Evolutionary conservation across 116 monocot genomes (phyloP), one percentile per base, ranked within the genome.

Genomic region (Iris pallida): DNA sequence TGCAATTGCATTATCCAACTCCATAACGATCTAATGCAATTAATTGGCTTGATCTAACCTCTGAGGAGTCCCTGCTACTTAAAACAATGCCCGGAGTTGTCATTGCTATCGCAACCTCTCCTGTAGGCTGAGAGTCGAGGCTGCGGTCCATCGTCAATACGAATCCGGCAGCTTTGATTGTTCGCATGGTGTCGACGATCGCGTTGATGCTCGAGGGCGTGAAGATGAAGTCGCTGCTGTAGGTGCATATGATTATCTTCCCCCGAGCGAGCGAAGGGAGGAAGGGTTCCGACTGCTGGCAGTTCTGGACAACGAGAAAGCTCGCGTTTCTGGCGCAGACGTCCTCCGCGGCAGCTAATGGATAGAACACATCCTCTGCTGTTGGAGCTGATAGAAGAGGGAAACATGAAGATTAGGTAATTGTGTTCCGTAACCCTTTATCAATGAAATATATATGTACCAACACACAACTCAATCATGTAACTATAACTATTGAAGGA

Each of bases 161-260:
- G 77, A 91, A 84, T 40, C 91, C 91, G 4, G 75, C 79, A 14
- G 91, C 91, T 8, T 79, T 79, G n/a, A 85, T 70, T 12, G 42
- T 61, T 59, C 55, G 42, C 16, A 87, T 80, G 16, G 77, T 75
- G 19, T 73, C 42, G 14, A 77, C 60, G 41, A 87, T 65, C 16
- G 17, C 53, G 52, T 65, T 47, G 8, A 91, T 54, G 72, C 15
- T 76, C 6, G 63, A 68, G 40, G 66, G 59, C 47, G 71, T 67
- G 43, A 74, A 78, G 5, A 56, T 46, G 20, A 64, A 75, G 53
- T 82, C 75, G 6, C 45, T 18, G 9, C 61, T 56, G 58, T 77
- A 84, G 16, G 82, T 74, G 68, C 90, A 90, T 42, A 91, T 77
- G 70, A 91, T 85, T 40, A 91, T 46, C 76, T 91, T 91, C 47